phyloP scores from a whole-genome alignment of 495 filamentous ascomycete species.

The Podospora pseudoanserina region DNA sequence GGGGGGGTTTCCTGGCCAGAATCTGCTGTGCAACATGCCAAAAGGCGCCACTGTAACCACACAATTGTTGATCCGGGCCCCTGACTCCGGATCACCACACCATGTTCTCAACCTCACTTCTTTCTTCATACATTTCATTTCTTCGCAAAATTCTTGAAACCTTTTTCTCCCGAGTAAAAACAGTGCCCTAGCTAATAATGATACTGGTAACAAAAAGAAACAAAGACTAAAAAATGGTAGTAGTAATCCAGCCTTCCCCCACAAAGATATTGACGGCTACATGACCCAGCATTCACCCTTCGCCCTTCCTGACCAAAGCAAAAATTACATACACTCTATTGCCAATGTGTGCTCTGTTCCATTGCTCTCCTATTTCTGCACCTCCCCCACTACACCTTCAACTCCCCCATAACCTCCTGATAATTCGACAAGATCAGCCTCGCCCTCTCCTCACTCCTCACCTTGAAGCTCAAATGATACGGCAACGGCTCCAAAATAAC shows the following conservation, averaged over 20 bases:
- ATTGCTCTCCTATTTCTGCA: not conserved
- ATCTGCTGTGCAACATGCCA: no score
- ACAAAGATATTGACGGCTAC: not conserved
- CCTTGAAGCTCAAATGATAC: slow-evolving; percentile 40
- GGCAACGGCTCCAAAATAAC: slow-evolving; percentile 47
- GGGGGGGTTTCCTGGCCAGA: no score
- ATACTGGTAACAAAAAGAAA: not conserved
- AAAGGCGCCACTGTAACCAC: not conserved
- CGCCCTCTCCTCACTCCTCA: slow-evolving; percentile 33
- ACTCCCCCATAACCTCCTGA: slow-evolving; percentile 28
- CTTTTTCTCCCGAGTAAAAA: not conserved
- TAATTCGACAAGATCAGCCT: slow-evolving; percentile 37
- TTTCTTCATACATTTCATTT: not conserved
- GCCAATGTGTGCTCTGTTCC: not conserved
- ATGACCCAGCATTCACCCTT: not conserved
- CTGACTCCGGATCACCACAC: not conserved
- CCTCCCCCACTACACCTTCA: slow-evolving; percentile 21
- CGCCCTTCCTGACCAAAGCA: not conserved
- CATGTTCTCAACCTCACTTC: not conserved
- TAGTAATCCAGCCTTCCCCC: not conserved
- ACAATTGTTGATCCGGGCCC: not conserved
- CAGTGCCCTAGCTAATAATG: not conserved
- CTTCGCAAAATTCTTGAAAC: not conserved
- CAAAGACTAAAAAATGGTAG: not conserved
- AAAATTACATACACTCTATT: slow-evolving; percentile 9